Base-by-base conservation (phyloP, 352 stramenopile genomes). In the Thalassiosira livingstoniorum region DNA sequence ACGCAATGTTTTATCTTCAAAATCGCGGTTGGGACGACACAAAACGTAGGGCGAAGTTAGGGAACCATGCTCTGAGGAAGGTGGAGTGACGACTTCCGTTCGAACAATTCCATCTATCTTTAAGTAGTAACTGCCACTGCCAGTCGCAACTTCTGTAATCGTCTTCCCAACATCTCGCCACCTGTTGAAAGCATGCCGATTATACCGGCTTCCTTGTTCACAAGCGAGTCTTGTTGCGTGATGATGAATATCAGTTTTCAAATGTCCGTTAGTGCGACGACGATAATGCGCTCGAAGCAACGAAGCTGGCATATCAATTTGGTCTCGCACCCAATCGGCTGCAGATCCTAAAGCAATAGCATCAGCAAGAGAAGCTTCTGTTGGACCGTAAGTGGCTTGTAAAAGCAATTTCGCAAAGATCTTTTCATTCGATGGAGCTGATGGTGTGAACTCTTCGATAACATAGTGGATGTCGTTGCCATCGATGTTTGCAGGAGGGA, bases 121-220 rank as follows among this genome's bases (percentile, higher is more conserved):
- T 13, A 86, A 53, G 54, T 58, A 72, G 13, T 34, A 78, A 4
- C 42, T 35, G 29, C 68, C 75, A 25, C 10, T 47, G 32, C 57
- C 67, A 55, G 67, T 81, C 11, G 29, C 10, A 39, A 76, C 75
- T 58, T 78, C 68, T 2, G 67, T 55, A 57, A 87, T 81, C 1
- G 54, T 84, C 75, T 84, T 87, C 54, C 80, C 80, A 55, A 87
- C 61, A 53, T 86, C 60, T 70, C 71, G 35, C 61, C 51, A 78
- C 37, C 63, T 53, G 53, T 62, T 70, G 53, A 77, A 85, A 23
- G 61, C 72, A 43, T 53, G 27, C 29, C 55, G 18, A 63, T 82
- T 77, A 54, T 43, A 85, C 21, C 51, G 69, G 43, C 74, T 79
- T 1, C 62, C 55, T 2, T 25, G 62, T 66, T 82, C 78, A 43